Base-by-base conservation (phyloP, 139 green algal species). In the Monoraphidium neglectum region DNA sequence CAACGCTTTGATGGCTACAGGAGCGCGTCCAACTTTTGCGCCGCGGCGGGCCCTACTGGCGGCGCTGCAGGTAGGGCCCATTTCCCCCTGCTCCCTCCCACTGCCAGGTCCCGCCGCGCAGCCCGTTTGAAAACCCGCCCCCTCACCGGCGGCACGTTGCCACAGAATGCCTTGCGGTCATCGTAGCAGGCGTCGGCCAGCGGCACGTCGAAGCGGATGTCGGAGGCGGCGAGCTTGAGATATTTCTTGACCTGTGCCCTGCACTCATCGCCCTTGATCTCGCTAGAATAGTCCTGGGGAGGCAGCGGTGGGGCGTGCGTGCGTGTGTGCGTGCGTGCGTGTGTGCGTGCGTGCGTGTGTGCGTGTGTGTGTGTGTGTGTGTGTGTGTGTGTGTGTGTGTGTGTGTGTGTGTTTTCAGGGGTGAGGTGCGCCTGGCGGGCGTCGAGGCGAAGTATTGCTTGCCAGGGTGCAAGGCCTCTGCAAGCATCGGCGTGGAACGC, bases 161-260 rank as follows among this genome's bases (percentile, higher is more conserved):
- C 80, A 59, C 90, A 95, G 21, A 88, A 73, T 24, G 56, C 75
- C 47, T 84, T 70, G 2, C 90, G 70, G 77, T 95, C 90, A 10
- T 90, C 76, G 66, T 79, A 87, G 85, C 92, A 96, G 0, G 84
- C 84, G 32, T 91, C 80, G 2, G 89, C 87, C n/a, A 98, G 87
- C 2, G 87, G 83, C 70, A 91, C 81, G 63, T 97, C 88, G 51
- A 97, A 95, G 36, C 93, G 91, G 30, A 97, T 89, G 85, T 98
- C 92, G 71, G 94, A 61, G 0, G 86, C 68, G 0, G 86, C 87
- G 24, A 92, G 82, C 80, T 84, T 62, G 46, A 83, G 75, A 54
- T 87, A 87, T 59, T 84, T 82, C 2, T 74, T 57, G 12, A 74
- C 51, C 36, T 72, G 61, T 12, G 32, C 28, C 72, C 81, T 82